These are phyloP conservation scores for Tetragonia tetragonoides DNA, from an alignment of 148 eudicot species.

Conservation along the genomic window DNA sequence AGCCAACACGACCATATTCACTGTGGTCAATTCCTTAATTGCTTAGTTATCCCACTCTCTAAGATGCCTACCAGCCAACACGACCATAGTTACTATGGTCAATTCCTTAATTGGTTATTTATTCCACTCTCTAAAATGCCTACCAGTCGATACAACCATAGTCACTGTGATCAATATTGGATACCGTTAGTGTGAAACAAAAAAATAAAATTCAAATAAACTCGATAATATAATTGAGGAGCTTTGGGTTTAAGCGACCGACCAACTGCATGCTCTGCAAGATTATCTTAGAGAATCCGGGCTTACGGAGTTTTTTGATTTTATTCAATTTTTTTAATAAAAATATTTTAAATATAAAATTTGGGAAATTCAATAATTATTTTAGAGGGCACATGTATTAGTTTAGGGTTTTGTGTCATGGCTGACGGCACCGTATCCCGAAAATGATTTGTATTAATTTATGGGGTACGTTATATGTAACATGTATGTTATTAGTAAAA, in stretches of 20 bases:
- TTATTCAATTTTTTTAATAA: constrained; percentile 15
- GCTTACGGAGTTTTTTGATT: background rate
- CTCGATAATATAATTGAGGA: background rate
- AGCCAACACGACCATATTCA: no score
- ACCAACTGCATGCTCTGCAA: constrained; percentile 11
- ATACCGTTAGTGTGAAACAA: no score
- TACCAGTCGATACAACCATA: no score
- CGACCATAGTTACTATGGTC: no score
- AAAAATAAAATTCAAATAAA: background rate
- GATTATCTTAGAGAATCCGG: constrained; percentile 16
- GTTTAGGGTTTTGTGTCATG: constrained; percentile 19
- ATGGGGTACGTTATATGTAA: no score
- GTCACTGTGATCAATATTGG: no score
- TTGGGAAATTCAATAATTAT: background rate
- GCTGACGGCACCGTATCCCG: constrained; percentile 14
- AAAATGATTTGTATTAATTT: background rate
- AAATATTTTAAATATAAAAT: background rate
- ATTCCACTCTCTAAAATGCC: no score
- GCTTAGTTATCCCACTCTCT: no score
- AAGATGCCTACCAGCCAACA: no score
- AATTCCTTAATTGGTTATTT: no score
- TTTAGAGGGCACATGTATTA: background rate
- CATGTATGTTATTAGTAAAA: no score
- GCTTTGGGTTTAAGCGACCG: constrained; percentile 17
- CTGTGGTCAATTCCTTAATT: no score